These are phyloP conservation scores for Daldinia sp. DNA, from an alignment of 2,329 filamentous ascomycete species.

Conservation along the genomic window DNA sequence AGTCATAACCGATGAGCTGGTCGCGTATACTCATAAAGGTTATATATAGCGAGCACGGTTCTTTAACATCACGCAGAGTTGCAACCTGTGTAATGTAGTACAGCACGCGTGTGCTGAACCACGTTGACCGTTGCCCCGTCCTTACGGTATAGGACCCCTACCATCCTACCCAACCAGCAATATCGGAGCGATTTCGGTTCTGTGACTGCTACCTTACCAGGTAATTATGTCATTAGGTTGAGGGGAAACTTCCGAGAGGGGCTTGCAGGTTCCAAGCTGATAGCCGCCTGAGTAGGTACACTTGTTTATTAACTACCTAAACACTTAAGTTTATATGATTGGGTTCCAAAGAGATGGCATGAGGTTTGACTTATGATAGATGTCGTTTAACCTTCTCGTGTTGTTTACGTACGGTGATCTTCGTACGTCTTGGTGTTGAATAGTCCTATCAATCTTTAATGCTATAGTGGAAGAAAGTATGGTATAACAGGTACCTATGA, in stretches of 20 bases:
- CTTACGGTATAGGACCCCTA: slow-evolving; percentile 1
- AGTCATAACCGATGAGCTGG: background rate
- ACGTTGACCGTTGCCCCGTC: background rate
- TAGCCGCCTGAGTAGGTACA: background rate
- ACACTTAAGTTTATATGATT: background rate
- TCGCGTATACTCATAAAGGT: background rate
- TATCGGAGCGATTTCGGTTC: background rate
- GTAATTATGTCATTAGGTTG: background rate
- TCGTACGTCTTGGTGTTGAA: background rate
- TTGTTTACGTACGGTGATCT: background rate
- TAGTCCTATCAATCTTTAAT: background rate
- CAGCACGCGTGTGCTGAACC: background rate
- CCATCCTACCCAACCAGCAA: background rate
- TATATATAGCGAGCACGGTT: background rate
- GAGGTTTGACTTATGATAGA: background rate
- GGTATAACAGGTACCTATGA: background rate
- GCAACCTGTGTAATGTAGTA: slow-evolving; percentile 3
- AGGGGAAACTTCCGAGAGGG: background rate
- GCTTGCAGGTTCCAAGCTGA: background rate
- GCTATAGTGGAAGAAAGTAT: background rate
- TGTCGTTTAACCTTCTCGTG: background rate
- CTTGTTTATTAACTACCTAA: background rate
- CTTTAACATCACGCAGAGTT: background rate
- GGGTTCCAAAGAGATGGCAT: background rate
- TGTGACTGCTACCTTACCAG: background rate